Conservation (phyloP, 805 yeast species). For the Teunomyces lycoperdinae region DNA sequence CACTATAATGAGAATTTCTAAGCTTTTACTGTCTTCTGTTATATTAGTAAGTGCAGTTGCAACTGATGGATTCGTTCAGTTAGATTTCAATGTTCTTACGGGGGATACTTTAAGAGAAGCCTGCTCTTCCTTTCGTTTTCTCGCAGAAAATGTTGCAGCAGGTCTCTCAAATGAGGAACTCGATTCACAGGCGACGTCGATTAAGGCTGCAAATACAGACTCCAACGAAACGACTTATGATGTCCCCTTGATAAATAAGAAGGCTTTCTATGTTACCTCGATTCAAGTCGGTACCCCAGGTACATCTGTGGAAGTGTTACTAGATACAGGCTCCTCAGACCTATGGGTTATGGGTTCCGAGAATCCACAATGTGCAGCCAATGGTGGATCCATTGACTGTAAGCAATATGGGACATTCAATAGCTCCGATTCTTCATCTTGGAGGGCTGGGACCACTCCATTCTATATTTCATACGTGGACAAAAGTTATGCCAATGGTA, state of each 20-base stretch:
- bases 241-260: constrained; percentile 8
- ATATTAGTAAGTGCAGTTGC: constrained; percentile 10
- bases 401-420: constrained; percentile 19
- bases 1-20: neutral
- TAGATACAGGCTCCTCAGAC: constrained; percentile 81
- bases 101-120: constrained; percentile 20
- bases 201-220: neutral
- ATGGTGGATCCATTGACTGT: constrained; percentile 23
- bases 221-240: neutral
- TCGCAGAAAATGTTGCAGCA: neutral
- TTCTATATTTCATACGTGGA: constrained; percentile 48
- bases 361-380: constrained; percentile 20
- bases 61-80: constrained; percentile 18
- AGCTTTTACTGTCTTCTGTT: constrained; percentile 1
- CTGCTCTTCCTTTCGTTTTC: constrained; percentile 4
- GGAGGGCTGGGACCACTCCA: constrained; percentile 6
- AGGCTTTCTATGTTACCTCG: constrained; percentile 14
- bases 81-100: constrained; percentile 23
- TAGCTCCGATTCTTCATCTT: constrained; percentile 14
- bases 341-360: constrained; percentile 49
- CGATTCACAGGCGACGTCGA: neutral
- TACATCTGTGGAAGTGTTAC: constrained; percentile 51
- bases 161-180: neutral
- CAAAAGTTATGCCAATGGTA: constrained; percentile 47
- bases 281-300: constrained; percentile 52